Evolutionary conservation across 78 protist genomes (phyloP).

Genomic region (Planoprotostelium fungivorum): DNA sequence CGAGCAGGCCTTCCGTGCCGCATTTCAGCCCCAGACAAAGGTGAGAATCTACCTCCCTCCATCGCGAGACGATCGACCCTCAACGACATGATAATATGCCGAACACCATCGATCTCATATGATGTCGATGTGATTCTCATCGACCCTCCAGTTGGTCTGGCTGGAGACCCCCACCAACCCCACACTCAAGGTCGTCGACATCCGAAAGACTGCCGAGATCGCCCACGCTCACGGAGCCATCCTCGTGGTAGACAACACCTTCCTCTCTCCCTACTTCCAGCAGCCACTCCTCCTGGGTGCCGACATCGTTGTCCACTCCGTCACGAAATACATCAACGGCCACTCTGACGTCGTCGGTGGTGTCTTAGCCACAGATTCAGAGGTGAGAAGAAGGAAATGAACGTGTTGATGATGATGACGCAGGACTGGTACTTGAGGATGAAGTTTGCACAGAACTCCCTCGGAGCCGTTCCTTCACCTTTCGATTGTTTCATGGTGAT

Average conservation of each 20-base stretch:
- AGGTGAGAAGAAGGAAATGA: background rate
- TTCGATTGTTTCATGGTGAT: constrained; percentile 85
- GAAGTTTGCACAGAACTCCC: constrained; percentile 65
- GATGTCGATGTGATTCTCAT: background rate
- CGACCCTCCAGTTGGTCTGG: constrained; percentile 72
- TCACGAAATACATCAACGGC: constrained; percentile 91
- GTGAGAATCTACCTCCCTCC: background rate
- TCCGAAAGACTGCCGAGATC: constrained; percentile 59
- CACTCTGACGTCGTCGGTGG: constrained; percentile 90
- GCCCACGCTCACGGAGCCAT: constrained; percentile 67
- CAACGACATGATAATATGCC: constrained; percentile 1
- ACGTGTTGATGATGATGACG: background rate
- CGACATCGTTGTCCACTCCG: constrained; percentile 88
- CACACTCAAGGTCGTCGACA: constrained; percentile 67
- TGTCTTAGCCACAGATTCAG: constrained; percentile 41
- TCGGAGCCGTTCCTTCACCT: constrained; percentile 84
- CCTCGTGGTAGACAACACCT: constrained; percentile 89
- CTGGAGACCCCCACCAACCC: constrained; percentile 96
- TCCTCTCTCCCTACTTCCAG: constrained; percentile 83
- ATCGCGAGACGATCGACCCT: background rate
- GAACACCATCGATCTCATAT: background rate
- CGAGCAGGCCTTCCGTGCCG: constrained; percentile 40
- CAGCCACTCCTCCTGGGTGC: constrained; percentile 90
- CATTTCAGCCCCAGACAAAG: constrained; percentile 58
- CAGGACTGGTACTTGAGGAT: constrained; percentile 31